These are phyloP conservation scores for Candida odintsovae DNA, from an alignment of 805 yeast genomes.

Conservation along the genomic window DNA sequence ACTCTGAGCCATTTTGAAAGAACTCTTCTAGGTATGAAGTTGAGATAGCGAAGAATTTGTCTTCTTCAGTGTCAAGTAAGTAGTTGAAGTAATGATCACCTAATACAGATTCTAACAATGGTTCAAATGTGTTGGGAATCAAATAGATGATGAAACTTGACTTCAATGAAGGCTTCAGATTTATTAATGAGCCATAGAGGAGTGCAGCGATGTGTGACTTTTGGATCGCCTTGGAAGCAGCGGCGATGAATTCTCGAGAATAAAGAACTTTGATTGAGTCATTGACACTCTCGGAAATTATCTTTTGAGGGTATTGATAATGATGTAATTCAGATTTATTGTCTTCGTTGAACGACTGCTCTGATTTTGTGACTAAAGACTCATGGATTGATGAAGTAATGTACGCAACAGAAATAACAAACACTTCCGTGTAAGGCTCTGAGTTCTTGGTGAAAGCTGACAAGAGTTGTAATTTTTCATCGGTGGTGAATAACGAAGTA, in stretches of 20 bases:
- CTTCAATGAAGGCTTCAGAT: conserved; percentile 32
- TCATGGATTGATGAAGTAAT: conserved; percentile 7
- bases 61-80: conserved; percentile 6
- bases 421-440: background rate
- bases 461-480: conserved; percentile 2
- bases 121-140: conserved; percentile 33
- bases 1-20: conserved; percentile 7
- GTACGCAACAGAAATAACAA: conserved; percentile 2
- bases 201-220: conserved; percentile 20
- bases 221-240: conserved; percentile 13
- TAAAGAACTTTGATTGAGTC: conserved; percentile 12
- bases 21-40: conserved; percentile 1
- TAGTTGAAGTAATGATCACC: conserved; percentile 14
- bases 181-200: conserved; percentile 28
- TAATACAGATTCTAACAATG: conserved; percentile 27
- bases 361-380: conserved; percentile 6
- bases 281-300: conserved; percentile 10
- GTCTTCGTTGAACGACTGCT: conserved; percentile 1
- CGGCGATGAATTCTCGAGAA: conserved; percentile 21
- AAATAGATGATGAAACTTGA: conserved; percentile 36
- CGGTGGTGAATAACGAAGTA: background rate
- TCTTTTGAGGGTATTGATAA: background rate
- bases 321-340: conserved; percentile 1
- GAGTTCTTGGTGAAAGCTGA: conserved; percentile 1
- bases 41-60: conserved; percentile 4